Evolutionary conservation across 169 alveolate species (phyloP).

Genomic region (Plasmodium vivax): DNA sequence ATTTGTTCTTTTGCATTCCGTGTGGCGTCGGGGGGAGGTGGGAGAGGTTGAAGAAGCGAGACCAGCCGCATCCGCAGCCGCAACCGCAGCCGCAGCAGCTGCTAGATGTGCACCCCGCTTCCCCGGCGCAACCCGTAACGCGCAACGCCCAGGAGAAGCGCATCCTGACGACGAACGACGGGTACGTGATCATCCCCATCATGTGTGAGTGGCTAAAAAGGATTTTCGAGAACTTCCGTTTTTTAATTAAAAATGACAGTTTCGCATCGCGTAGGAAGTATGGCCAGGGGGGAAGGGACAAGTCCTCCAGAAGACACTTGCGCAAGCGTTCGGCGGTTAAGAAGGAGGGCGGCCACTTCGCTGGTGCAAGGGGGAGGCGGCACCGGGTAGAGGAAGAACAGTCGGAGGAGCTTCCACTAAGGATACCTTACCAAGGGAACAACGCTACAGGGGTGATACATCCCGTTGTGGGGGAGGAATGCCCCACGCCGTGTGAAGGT

Average conservation of each 20-base stretch:
- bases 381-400: not conserved
- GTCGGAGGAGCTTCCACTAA: not conserved
- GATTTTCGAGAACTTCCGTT: slow-evolving; percentile 31
- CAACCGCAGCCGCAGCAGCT: not conserved
- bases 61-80: not conserved
- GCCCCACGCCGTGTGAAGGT: not conserved
- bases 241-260: slow-evolving; percentile 29
- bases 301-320: not conserved
- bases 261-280: slow-evolving; percentile 10
- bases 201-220: slow-evolving; percentile 52
- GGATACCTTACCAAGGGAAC: not conserved
- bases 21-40: not conserved
- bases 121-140: not conserved
- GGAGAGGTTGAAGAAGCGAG: not conserved
- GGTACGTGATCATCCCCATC: slow-evolving; percentile 70
- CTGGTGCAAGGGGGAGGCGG: not conserved
- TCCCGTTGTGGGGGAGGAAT: not conserved
- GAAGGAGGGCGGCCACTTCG: not conserved
- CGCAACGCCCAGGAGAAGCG: not conserved
- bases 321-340: not conserved
- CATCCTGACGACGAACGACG: slow-evolving; percentile 41
- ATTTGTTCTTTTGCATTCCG: slow-evolving; percentile 27
- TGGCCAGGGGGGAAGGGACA: not conserved
- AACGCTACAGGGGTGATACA: not conserved
- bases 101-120: not conserved